Base-by-base conservation (phyloP, 2,329 filamentous ascomycete species). In the Xylariomycetidae sp. region DNA sequence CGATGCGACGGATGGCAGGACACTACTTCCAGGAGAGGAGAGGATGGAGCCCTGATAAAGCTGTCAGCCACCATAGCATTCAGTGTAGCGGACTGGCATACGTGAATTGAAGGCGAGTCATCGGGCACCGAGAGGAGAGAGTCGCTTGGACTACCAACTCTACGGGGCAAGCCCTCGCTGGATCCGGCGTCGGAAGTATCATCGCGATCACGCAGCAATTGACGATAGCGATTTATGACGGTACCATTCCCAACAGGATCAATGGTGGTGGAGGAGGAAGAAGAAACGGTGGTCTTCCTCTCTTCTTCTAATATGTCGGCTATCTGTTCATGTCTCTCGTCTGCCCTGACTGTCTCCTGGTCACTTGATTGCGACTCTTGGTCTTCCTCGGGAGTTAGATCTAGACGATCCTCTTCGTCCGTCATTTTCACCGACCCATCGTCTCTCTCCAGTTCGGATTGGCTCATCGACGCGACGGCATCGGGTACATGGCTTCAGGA, bases 101-200 rank as follows among this genome's bases (percentile, higher is more conserved):
- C 86, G 66, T 87, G 85, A 33, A 90, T 58, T 13, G 90, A 96
- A 16, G 86, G 86, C 7, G 86, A 82, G 57, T 94, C 85, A 53
- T 94, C 88, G 14, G 86, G 85, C 16, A 79, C 81, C 5, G 88
- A 94, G 37, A 77, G 58, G 17, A 80, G 58, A 11, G 84, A 88
- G 44, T 74, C 79, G 31, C 75, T 70, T 6, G 82, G 83, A 51
- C 86, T 94, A 27, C 74, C 77, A 25, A 70, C 66, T 48, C 75
- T 70, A 40, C 64, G 62, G 23, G 74, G 71, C 16, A 71, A 48
- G 30, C 66, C 69, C 46, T 74, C 72, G n/a, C 66, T 55, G n/a
- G 70, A 74, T 35, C 68, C 70, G 41, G 70, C 64, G 35, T 76
- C 72, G 7, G 73, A 77, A 13, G 50, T 51, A 43, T 69, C 63